Base-by-base conservation (phyloP, 371 early-diverging fungal species). In the Mortierella polycephala region DNA sequence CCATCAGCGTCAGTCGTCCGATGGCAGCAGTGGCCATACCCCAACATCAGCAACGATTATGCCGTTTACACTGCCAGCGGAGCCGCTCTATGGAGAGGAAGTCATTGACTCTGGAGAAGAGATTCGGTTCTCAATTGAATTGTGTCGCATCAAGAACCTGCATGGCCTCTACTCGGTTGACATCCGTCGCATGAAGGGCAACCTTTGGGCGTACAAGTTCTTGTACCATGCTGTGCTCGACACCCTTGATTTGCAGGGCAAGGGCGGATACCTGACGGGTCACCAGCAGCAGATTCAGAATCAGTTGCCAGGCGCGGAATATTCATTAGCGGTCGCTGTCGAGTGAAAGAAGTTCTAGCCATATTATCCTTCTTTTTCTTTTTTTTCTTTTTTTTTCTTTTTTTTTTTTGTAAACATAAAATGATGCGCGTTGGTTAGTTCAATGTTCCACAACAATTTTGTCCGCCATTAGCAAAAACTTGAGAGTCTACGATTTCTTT, bases 141-240 rank as follows among this genome's bases (percentile, higher is more conserved):
- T 98, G 41, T 95, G 96, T 83, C 89, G 89, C 73, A 91, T 98
- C 74, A 94, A 95, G 83, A 96, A 96, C 70, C 75, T 96, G 55
- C 91, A 89, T 60, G 94, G 93, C 16, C 83, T 96, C n/a, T 94
- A 92, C 79, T 93, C 95, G 64, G 95, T 98, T 40, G 94, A 95
- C 74, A 89, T 98, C 72, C 90, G 95, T 66, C 89, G 98, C 21
- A 83, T 93, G 80, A 88, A 92, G 62, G 98, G 98, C 51, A 96
- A 95, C 75, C 88, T 93, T n/a, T 97, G 97, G 98, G 87, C 90
- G 2, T 97, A 96, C 88, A 96, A 96, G 86, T 90, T 89, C 69
- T 80, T 98, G 39, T 97, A 97, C 81, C 90, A 95, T 69, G 84
- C 86, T 7, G 71, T 91, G 21, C 63, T 93, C 66, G 85, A 88